Conservation (phyloP, 2,329 filamentous ascomycete species). For the Sarocladium oryzae region DNA sequence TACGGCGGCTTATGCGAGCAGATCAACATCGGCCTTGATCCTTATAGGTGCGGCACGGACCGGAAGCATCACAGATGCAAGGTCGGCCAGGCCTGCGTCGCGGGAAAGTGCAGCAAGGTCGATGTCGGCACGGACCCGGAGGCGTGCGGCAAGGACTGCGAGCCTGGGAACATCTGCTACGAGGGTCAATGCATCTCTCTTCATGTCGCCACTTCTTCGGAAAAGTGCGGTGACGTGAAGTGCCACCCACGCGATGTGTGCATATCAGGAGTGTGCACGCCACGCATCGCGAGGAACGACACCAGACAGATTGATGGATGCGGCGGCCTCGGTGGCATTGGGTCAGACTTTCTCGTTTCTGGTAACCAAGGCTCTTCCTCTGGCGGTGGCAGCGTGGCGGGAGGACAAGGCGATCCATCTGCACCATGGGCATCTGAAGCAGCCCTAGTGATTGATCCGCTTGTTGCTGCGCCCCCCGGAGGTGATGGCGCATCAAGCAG, state of each 20-base stretch:
- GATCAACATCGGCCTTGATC: slow-evolving; percentile 8
- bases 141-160: not conserved
- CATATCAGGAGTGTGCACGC: slow-evolving; percentile 1
- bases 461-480: not conserved
- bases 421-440: not conserved
- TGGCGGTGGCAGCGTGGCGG: not conserved
- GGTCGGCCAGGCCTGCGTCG: not conserved
- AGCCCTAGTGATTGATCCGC: not conserved
- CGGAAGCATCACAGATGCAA: not conserved
- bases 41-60: slow-evolving; percentile 1
- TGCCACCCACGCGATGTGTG: not conserved
- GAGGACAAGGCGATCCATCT: not conserved
- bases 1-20: slow-evolving; percentile 4
- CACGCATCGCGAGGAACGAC: not conserved
- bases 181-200: not conserved
- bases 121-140: not conserved
- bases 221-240: not conserved
- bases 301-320: not conserved
- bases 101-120: not conserved
- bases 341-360: not conserved
- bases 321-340: not conserved
- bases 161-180: not conserved
- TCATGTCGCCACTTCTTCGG: not conserved
- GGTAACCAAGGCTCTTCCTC: not conserved
- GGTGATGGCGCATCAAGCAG: not conserved